Conservation (phyloP, 345 rosid genomes). For the Pugionium dolabratum region DNA sequence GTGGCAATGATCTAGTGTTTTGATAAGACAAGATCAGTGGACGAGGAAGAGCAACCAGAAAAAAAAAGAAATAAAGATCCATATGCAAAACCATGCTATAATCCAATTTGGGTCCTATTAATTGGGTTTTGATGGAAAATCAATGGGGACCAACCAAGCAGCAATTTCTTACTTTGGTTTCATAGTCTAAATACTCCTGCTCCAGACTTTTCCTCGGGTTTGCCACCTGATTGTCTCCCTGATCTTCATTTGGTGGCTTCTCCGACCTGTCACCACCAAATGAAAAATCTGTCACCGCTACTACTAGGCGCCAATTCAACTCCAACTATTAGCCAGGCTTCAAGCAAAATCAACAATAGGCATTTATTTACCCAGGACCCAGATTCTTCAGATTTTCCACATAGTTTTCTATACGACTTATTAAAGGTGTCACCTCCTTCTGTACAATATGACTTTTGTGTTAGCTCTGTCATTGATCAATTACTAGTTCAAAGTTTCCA, state of each 20-base stretch:
- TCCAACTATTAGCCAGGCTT: slow-evolving; percentile 5
- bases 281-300: slow-evolving; percentile 26
- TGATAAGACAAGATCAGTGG: slow-evolving; percentile 18
- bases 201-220: slow-evolving; percentile 83
- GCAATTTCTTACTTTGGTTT: slow-evolving; percentile 66
- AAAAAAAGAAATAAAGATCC: background rate
- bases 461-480: slow-evolving; percentile 19
- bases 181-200: slow-evolving; percentile 86
- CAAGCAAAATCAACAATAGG: slow-evolving; percentile 7
- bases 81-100: background rate
- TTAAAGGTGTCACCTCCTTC: slow-evolving; percentile 79
- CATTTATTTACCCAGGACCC: slow-evolving; percentile 65
- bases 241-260: slow-evolving; percentile 45
- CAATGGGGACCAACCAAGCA: background rate
- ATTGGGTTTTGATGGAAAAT: background rate
- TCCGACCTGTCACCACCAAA: slow-evolving; percentile 30
- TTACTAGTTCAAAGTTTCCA: slow-evolving; percentile 20
- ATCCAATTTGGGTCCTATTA: background rate
- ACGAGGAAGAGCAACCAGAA: slow-evolving; percentile 3
- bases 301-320: slow-evolving; percentile 21
- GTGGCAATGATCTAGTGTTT: slow-evolving; percentile 72
- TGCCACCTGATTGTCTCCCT: slow-evolving; percentile 52
- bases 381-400: slow-evolving; percentile 84
- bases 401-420: slow-evolving; percentile 67
- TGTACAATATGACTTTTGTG: slow-evolving; percentile 38